Conservation (phyloP, 805 yeast species). For the Candida pseudofarinosa region DNA sequence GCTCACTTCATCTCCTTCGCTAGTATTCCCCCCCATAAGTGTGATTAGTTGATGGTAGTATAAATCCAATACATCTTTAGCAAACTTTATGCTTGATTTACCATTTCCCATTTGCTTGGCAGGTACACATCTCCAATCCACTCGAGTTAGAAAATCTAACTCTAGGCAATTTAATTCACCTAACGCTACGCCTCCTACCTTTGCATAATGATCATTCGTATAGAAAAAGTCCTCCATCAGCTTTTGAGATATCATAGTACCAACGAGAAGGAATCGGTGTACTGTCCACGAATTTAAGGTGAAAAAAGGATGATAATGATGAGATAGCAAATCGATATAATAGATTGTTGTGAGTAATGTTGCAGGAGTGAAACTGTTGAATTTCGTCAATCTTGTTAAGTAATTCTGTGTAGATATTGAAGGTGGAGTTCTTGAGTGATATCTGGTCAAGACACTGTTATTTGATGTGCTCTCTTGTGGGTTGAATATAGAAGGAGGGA, state of each 20-base stretch:
- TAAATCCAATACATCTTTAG: slow-evolving; percentile 35
- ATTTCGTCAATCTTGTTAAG: slow-evolving; percentile 69
- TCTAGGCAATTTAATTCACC: slow-evolving; percentile 83
- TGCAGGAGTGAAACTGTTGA: slow-evolving; percentile 81
- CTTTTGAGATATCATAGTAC: slow-evolving; percentile 86
- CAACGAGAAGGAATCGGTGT: slow-evolving; percentile 84
- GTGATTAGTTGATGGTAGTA: slow-evolving; percentile 38
- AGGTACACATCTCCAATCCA: slow-evolving; percentile 59
- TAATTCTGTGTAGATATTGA: slow-evolving; percentile 77
- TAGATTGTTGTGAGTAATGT: slow-evolving; percentile 80
- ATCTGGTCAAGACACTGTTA: slow-evolving; percentile 59
- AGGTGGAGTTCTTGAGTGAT: slow-evolving; percentile 93
- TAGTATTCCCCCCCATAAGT: slow-evolving; percentile 35
- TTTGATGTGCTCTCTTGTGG: slow-evolving; percentile 18
- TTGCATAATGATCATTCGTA: slow-evolving; percentile 90
- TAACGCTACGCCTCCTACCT: slow-evolving; percentile 89
- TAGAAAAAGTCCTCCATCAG: slow-evolving; percentile 92
- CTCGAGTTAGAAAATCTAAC: slow-evolving; percentile 77
- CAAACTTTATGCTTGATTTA: slow-evolving; percentile 22
- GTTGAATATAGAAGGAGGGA: slow-evolving; percentile 28
- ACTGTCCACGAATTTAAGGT: slow-evolving; percentile 88
- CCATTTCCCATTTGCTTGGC: slow-evolving; percentile 25
- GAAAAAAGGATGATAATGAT: slow-evolving; percentile 69
- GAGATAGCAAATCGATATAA: slow-evolving; percentile 80
- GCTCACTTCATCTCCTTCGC: slow-evolving; percentile 9